phyloP scores from a whole-genome alignment of 176 grass and related monocot species.

The Dactylis glomerata region DNA sequence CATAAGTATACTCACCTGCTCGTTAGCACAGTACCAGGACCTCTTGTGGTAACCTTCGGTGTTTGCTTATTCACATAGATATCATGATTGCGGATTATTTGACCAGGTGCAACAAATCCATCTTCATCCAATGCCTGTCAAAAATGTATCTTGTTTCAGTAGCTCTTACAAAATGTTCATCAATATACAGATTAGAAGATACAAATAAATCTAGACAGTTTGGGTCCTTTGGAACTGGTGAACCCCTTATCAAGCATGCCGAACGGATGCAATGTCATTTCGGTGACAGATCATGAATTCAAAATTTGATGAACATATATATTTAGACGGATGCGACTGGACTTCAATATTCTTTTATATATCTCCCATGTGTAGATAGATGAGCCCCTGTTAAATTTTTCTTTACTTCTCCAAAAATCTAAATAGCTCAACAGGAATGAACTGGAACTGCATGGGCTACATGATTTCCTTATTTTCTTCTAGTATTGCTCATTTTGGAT shows the following conservation, averaged over 20 bases:
- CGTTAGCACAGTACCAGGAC: conserved; percentile 19
- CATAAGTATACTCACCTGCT: conserved; percentile 33
- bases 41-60: conserved; percentile 28
- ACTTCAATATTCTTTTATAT: neutral
- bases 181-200: neutral
- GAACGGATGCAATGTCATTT: neutral
- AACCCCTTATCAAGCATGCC: neutral
- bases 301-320: neutral
- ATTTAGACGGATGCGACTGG: neutral
- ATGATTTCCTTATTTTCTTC: neutral
- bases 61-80: conserved; percentile 77
- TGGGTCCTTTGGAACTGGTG: neutral
- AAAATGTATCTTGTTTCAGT: neutral
- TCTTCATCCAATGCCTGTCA: conserved; percentile 81
- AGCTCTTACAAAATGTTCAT: neutral
- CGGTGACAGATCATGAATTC: neutral
- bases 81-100: conserved; percentile 95
- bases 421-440: conserved; percentile 7
- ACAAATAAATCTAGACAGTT: neutral
- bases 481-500: neutral
- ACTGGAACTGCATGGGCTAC: neutral
- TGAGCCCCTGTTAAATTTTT: neutral
- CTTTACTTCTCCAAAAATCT: neutral
- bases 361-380: neutral
- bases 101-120: conserved; percentile 81